These are phyloP conservation scores for Phalaenopsis equestris DNA, from an alignment of 106 monocot genomes.

Conservation along the genomic window DNA sequence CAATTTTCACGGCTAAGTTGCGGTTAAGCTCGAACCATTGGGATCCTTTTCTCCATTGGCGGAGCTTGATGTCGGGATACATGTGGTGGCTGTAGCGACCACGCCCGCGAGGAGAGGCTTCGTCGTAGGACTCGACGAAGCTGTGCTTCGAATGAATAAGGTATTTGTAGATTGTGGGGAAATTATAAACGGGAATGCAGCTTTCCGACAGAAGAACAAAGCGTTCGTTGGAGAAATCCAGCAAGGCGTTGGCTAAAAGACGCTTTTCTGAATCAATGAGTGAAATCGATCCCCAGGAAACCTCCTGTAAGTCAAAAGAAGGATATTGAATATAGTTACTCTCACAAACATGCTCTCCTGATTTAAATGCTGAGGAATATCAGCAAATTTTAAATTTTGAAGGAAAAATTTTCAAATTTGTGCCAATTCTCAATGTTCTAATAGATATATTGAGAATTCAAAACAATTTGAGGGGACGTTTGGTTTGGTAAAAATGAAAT, in stretches of 20 bases:
- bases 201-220: constrained; percentile 40
- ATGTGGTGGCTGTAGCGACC: constrained; percentile 30
- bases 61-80: constrained; percentile 22
- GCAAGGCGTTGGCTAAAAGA: constrained; percentile 34
- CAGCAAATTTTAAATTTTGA: too few species aligned
- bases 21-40: constrained; percentile 29
- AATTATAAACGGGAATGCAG: constrained; percentile 35
- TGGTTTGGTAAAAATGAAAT: too few species aligned
- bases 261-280: constrained; percentile 37
- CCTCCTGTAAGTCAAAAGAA: constrained; percentile 12
- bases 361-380: background rate
- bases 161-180: constrained; percentile 32
- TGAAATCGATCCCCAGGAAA: constrained; percentile 35
- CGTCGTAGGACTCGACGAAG: constrained; percentile 37
- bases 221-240: constrained; percentile 40
- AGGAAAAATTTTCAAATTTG: too few species aligned
- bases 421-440: too few species aligned
- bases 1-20: constrained; percentile 19
- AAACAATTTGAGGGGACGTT: too few species aligned
- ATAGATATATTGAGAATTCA: too few species aligned
- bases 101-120: constrained; percentile 33
- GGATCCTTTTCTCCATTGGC: constrained; percentile 30
- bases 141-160: constrained; percentile 24
- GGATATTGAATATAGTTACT: background rate
- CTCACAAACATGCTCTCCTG: background rate